Conservation (phyloP, 306 rosid species). For the Quercus cerris region DNA sequence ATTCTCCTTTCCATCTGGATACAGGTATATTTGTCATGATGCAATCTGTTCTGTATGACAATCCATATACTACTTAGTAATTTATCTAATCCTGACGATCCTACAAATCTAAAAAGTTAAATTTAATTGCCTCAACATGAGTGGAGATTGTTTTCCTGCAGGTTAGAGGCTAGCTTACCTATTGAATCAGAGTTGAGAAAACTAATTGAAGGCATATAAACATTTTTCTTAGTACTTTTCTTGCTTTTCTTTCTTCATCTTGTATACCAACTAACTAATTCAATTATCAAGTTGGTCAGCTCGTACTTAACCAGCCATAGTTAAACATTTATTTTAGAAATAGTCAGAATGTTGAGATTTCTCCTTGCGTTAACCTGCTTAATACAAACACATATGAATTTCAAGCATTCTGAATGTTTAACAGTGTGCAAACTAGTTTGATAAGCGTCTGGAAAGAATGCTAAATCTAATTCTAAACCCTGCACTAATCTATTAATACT, state of each 20-base stretch:
- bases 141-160: background rate
- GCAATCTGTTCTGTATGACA: conserved; percentile 6
- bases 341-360: too few relatives aligned
- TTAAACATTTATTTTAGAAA: too few relatives aligned
- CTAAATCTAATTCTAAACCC: background rate
- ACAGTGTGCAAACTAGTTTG: background rate
- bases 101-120: background rate
- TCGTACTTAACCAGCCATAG: too few relatives aligned
- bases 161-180: background rate
- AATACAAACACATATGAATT: too few relatives aligned
- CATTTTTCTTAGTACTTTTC: background rate
- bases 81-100: background rate
- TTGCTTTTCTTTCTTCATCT: too few relatives aligned
- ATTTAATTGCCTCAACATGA: background rate
- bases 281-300: too few relatives aligned
- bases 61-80: background rate
- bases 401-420: background rate
- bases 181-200: background rate
- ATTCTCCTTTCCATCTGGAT: conserved; percentile 47
- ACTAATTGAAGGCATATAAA: background rate
- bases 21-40: conserved; percentile 56
- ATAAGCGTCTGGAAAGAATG: background rate
- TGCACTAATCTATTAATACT: background rate
- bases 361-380: too few relatives aligned
- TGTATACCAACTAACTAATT: too few relatives aligned